Percentiles rank a stretch among this genome's conserved stretches.
phyloP scores from a whole-genome alignment of 2,329 filamentous ascomycete species.

The Colletotrichum sp. region DNA sequence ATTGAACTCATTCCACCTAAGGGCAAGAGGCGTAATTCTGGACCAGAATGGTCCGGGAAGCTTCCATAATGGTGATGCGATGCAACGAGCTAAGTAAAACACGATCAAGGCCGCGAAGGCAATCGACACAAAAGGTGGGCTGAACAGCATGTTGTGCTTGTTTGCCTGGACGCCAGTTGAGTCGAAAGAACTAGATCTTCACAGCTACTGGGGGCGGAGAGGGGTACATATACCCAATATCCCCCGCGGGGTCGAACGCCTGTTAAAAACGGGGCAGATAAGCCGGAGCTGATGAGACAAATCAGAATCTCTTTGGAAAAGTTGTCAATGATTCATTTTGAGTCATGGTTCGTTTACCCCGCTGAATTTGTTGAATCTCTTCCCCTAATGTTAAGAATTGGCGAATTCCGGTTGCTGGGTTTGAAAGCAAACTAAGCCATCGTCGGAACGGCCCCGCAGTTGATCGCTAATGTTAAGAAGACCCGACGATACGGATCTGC shows the following conservation, averaged over 20 bases:
- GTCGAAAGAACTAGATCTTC: not conserved
- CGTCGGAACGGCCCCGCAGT: not conserved
- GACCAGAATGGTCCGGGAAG: conserved; percentile 56
- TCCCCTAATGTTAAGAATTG: conserved; percentile 13
- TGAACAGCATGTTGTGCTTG: conserved; percentile 21
- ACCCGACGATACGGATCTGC: conserved; percentile 7
- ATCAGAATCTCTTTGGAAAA: not conserved
- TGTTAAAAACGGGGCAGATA: conserved; percentile 4
- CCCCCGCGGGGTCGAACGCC: not conserved
- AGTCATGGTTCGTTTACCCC: conserved; percentile 1
- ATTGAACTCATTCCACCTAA: conserved; percentile 63
- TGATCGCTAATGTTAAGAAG: conserved; percentile 15
- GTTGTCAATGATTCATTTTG: not conserved
- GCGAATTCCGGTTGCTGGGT: not conserved
- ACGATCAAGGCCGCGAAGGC: not conserved
- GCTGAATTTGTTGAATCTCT: not conserved
- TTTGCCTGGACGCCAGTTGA: not conserved
- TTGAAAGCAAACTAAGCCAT: not conserved
- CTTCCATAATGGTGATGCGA: conserved; percentile 40
- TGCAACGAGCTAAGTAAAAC: conserved; percentile 22
- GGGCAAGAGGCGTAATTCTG: conserved; percentile 52
- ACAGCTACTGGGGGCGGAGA: not conserved
- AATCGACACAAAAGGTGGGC: conserved; percentile 9
- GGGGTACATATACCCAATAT: not conserved
- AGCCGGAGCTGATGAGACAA: not conserved